Evolutionary conservation across 1,284 basidiomycete genomes (phyloP), one percentile per base, ranked within the genome.

Genomic region (Cystobasidium slooffiae): DNA sequence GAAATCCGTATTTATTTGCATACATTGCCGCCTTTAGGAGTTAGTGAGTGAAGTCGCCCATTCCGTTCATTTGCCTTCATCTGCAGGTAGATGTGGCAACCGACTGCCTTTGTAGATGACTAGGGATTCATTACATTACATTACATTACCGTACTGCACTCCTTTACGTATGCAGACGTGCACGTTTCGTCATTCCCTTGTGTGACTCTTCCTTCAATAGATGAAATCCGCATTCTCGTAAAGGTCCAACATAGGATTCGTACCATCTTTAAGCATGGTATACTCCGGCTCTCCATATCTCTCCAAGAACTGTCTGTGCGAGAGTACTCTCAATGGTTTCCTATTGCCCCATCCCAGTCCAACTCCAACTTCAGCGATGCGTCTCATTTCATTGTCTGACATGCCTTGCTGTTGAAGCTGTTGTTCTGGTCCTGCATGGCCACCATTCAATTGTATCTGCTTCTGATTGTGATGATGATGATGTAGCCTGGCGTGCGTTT

Each of bases 181-280:
- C 53, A 56, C n/a, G 12, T 61, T 18, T 39, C 9, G 39, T 12
- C 10, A n/a, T 59, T 12, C 4, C 3, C 31, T 1, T 24, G 3
- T 16, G 3, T 10, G 3, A 1, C 6, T 18, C 16, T n/a, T 1
- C 53, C 6, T 39, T 49, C 44, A 73, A 43, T 62, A 73, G 20
- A 73, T 73, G 72, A 76, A 76, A 14, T 44, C 58, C 18, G 94
- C 93, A 84, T 96, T 96, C 81, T 90, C 88, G 81, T 96, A 96
- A 81, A 89, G 92, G 77, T 91, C 88, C 72, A 94, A 79, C 85
- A 96, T 85, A 1, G 94, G 93, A 81, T 96, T 96, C 81, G 92
- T 90, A 56, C 93, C 92, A 79, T 88, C 94, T 75, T 84, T 83
- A 52, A 92, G 82, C 63, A 85, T 84, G 20, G 92, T 93, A 81